phyloP scores from a whole-genome alignment of 345 rosid species.

The Gossypium sturtianum region DNA sequence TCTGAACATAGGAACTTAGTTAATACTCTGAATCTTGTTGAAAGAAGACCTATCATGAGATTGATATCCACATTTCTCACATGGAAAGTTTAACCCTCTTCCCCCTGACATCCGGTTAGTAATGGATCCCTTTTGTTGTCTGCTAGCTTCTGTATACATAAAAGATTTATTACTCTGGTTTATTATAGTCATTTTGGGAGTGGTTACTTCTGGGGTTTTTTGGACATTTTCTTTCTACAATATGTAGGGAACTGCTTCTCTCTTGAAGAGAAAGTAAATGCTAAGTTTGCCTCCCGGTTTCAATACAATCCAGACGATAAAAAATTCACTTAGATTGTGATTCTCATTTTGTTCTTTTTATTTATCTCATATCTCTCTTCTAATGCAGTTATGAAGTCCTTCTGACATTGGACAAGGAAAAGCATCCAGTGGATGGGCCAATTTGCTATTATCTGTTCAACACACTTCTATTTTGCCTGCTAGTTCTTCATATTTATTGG shows the following conservation, averaged over 20 bases:
- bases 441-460: slow-evolving; percentile 79
- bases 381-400: slow-evolving; percentile 73
- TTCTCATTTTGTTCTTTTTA: neutral
- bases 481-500: slow-evolving; percentile 87
- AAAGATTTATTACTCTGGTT: neutral
- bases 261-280: neutral
- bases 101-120: neutral
- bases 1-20: neutral
- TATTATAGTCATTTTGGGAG: neutral
- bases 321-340: neutral
- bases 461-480: slow-evolving; percentile 61
- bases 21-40: neutral
- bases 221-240: neutral
- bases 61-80: neutral
- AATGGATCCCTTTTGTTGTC: neutral
- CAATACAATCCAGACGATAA: neutral
- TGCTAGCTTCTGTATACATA: neutral
- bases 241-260: neutral
- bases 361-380: slow-evolving; percentile 3
- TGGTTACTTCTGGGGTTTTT: neutral
- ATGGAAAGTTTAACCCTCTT: neutral
- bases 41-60: neutral
- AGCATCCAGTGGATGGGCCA: slow-evolving; percentile 58
- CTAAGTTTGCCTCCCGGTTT: neutral
- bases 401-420: slow-evolving; percentile 61